Percentiles rank a stretch among this genome's conserved stretches.
phyloP scores from a whole-genome alignment of 1,284 basidiomycete genomes.

The Cryptococcus floricola region DNA sequence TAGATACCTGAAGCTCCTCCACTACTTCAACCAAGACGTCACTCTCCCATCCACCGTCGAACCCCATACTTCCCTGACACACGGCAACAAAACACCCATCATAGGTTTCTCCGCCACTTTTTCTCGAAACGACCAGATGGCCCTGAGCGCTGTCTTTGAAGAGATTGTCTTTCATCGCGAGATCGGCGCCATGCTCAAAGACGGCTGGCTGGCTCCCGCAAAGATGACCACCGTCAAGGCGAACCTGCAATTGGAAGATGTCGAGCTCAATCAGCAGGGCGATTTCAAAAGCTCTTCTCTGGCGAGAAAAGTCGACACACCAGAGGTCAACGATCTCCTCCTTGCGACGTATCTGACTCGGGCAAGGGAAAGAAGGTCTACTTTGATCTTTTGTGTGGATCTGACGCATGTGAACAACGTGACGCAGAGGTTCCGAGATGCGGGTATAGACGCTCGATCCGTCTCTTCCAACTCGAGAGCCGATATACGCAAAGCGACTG shows the following conservation, averaged over 20 bases:
- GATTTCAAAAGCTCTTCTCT: constrained; percentile 76
- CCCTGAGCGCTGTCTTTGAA: constrained; percentile 83
- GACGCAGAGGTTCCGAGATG: constrained; percentile 66
- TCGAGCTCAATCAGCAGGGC: constrained; percentile 60
- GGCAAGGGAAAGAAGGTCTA: constrained; percentile 67
- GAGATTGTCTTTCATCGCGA: constrained; percentile 92
- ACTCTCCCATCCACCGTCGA: constrained; percentile 22
- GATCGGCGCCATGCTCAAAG: constrained; percentile 87
- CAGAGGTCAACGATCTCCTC: constrained; percentile 68
- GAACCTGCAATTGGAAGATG: constrained; percentile 63
- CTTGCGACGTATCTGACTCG: constrained; percentile 70
- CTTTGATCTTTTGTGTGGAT: constrained; percentile 86
- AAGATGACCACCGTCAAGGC: constrained; percentile 76
- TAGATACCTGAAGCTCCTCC: constrained; percentile 39
- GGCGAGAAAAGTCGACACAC: constrained; percentile 73
- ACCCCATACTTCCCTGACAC: constrained; percentile 14
- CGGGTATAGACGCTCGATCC: constrained; percentile 81
- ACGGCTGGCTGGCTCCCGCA: constrained; percentile 77
- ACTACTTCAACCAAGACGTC: constrained; percentile 42
- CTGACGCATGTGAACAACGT: constrained; percentile 75
- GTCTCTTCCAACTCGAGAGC: constrained; percentile 69
- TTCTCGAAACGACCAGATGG: constrained; percentile 83
- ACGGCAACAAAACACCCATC: constrained; percentile 61
- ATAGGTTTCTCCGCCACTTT: constrained; percentile 96
- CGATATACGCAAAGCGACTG: constrained; percentile 61